Evolutionary conservation across 2,329 filamentous ascomycete genomes (phyloP).

Genomic region (Pseudogymnoascus sp.): DNA sequence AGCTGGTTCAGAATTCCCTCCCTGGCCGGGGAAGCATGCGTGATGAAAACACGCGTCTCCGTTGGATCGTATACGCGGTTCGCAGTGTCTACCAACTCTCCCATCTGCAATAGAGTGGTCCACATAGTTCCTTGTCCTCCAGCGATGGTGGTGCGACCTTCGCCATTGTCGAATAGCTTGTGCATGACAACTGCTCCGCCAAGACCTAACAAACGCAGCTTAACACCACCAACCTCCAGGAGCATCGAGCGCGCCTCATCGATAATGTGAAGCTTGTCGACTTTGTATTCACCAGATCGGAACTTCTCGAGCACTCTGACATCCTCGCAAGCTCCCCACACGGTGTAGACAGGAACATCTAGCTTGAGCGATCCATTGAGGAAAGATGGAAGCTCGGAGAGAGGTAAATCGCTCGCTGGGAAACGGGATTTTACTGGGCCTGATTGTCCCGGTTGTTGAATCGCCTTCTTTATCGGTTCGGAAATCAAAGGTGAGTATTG

Average conservation of each 20-base stretch:
- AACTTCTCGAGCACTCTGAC: constrained; percentile 97
- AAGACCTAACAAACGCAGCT: constrained; percentile 85
- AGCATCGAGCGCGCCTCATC: constrained; percentile 95
- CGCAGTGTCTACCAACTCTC: constrained; percentile 92
- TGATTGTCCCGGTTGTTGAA: constrained; percentile 54
- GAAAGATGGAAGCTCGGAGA: constrained; percentile 87
- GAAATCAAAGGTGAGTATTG: constrained; percentile 94
- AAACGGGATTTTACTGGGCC: constrained; percentile 84
- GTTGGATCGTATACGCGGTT: constrained; percentile 98
- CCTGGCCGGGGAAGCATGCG: constrained; percentile 90
- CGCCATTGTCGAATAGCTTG: constrained; percentile 98
- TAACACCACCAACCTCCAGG: constrained; percentile 89
- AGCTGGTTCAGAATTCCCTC: constrained; percentile 97
- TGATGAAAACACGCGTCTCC: constrained; percentile 93
- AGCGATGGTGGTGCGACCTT: constrained; percentile 94
- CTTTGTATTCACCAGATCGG: constrained; percentile 94
- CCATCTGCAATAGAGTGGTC: constrained; percentile 97
- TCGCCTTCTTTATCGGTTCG: constrained; percentile 64
- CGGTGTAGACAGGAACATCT: constrained; percentile 94
- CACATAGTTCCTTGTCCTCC: constrained; percentile 99
- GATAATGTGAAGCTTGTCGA: constrained; percentile 94
- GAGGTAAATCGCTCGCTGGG: constrained; percentile 69
- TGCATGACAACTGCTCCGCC: constrained; percentile 98
- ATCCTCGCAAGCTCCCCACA: constrained; percentile 98
- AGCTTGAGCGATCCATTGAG: constrained; percentile 83